Base-by-base conservation (phyloP, 2,329 filamentous ascomycete genomes). In the Aspergillus fijiensis region DNA sequence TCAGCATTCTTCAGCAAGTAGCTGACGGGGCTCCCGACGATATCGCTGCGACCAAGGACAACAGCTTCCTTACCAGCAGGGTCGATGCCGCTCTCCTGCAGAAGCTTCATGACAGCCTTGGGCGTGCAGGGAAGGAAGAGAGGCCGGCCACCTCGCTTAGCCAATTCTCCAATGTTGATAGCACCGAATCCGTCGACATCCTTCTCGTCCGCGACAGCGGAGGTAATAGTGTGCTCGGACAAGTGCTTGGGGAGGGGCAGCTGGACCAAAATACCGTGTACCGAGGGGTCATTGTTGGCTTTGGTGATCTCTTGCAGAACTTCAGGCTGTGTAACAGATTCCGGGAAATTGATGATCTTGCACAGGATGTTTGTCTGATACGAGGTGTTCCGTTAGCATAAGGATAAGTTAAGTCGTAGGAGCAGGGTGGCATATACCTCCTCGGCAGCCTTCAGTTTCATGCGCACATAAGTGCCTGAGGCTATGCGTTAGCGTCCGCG, bases 151-250 rank as follows among this genome's bases (percentile, higher is more conserved):
- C 95, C 94, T 69, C 92, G 88, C 85, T 99, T 99, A 70, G 95
- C 93, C 69, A 99, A 85, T 81, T 98, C 94, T 66, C 95, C 95
- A 74, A 99, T 97, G 80, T 97, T 99, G 72, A 84, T 85, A 59
- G 92, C 89, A 59, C 95, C 94, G 73, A 99, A 99, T 55, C 95
- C 95, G 78, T 99, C 95, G 55, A 99, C 95, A 81, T 99, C 95
- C 80, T 99, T 99, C 78, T 95, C 90, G 70, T 94, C 90, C 49
- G 90, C 85, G 19, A 99, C 95, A 21, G 92, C 89, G 52, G 92
- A 96, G 33, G 95, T 99, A 72, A 99, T 83, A 48, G 85, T 82
- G 75, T 96, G 92, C 81, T 99, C 95, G 60, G 92, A 91, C 71
- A 99, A 88, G 76, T 96, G 90, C 70, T 87, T 87, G 19, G 95